These are phyloP conservation scores for Cytospora leucostoma DNA, from an alignment of 2,329 filamentous ascomycete species.

Conservation along the genomic window DNA sequence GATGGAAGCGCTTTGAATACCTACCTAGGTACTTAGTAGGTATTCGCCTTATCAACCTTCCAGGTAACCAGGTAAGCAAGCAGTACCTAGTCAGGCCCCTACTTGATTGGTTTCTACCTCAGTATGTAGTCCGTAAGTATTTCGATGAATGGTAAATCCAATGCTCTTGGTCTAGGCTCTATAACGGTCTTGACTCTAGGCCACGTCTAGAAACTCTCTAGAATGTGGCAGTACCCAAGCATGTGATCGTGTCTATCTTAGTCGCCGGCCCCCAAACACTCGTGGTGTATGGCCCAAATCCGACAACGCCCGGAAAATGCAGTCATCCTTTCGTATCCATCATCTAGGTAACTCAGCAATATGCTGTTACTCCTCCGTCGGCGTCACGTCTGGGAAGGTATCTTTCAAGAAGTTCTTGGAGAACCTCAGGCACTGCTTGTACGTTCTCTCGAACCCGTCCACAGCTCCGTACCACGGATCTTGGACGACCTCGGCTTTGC, in stretches of 20 bases:
- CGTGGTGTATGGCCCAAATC: background rate
- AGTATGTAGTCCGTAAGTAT: too few species aligned
- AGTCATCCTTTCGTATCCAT: background rate
- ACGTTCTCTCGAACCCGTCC: constrained; percentile 82
- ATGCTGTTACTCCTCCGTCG: constrained; percentile 23
- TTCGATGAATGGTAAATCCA: background rate
- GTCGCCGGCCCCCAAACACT: background rate
- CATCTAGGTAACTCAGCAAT: background rate
- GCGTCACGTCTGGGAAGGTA: constrained; percentile 46
- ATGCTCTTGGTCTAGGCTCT: too few species aligned
- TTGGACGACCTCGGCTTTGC: constrained; percentile 68
- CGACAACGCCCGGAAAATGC: background rate
- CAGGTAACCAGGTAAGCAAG: too few species aligned
- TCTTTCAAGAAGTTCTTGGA: constrained; percentile 73
- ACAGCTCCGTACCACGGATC: constrained; percentile 93
- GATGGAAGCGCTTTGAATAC: too few species aligned
- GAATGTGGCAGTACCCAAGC: constrained; percentile 2
- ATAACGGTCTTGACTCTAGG: background rate
- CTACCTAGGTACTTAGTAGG: too few species aligned
- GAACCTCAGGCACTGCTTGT: constrained; percentile 78
- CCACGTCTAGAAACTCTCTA: background rate
- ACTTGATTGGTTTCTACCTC: too few species aligned
- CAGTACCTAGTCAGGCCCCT: too few species aligned
- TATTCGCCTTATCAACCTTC: too few species aligned
- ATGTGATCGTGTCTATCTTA: background rate